phyloP scores from a whole-genome alignment of 345 rosid genomes.

The Xanthoceras sorbifolium region DNA sequence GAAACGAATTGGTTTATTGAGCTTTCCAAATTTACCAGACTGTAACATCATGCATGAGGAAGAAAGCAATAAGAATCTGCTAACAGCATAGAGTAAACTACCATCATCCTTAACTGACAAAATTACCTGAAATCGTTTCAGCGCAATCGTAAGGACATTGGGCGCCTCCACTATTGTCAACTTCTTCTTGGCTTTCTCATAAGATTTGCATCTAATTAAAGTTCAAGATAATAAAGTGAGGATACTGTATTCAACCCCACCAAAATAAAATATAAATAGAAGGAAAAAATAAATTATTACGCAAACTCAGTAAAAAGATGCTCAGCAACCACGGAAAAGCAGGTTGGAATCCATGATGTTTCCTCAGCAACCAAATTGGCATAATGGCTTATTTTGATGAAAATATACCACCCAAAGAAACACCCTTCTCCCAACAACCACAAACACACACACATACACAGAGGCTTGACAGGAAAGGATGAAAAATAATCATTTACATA shows the following conservation, averaged over 20 bases:
- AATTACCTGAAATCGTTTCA: slow-evolving; percentile 91
- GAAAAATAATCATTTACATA: not conserved
- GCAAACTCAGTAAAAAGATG: not conserved
- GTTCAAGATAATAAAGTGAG: not conserved
- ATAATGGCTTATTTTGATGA: not conserved
- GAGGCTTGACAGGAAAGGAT: not conserved
- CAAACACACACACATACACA: not conserved
- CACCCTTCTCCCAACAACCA: not conserved
- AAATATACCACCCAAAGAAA: not conserved
- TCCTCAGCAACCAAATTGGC: not conserved
- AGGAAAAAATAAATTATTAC: not conserved
- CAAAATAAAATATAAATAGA: slow-evolving; percentile 10
- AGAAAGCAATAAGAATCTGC: slow-evolving; percentile 27
- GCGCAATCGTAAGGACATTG: slow-evolving; percentile 91
- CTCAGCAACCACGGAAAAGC: not conserved
- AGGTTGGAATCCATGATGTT: not conserved
- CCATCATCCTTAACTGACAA: not conserved
- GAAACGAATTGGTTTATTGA: slow-evolving; percentile 75
- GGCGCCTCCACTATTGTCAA: slow-evolving; percentile 85
- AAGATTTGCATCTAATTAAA: slow-evolving; percentile 74
- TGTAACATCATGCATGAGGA: slow-evolving; percentile 37
- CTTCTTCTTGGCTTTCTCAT: slow-evolving; percentile 90
- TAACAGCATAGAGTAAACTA: slow-evolving; percentile 14
- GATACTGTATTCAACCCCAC: slow-evolving; percentile 1
- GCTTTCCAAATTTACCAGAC: slow-evolving; percentile 97